Percentiles rank a stretch among this genome's conserved stretches.
phyloP scores from a whole-genome alignment of 148 eudicot species.

The Euryodendron excelsum region DNA sequence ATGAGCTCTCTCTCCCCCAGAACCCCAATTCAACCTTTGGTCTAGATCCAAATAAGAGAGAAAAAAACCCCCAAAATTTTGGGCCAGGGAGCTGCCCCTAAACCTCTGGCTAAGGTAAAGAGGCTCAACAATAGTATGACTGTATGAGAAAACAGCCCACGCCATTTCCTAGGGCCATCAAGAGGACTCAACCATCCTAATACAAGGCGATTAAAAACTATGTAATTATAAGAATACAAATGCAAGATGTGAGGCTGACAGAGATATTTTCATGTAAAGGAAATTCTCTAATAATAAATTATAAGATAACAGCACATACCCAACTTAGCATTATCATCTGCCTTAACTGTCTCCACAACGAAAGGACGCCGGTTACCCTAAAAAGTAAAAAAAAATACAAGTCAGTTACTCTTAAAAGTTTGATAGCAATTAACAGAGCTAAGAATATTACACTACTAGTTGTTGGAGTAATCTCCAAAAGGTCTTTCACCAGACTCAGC shows the following conservation, averaged over 20 bases:
- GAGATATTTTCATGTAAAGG: background rate
- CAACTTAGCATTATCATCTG: conserved; percentile 88
- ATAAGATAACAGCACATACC: conserved; percentile 45
- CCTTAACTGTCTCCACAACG: conserved; percentile 90
- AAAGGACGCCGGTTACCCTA: conserved; percentile 92
- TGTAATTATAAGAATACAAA: background rate
- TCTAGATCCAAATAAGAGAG: background rate
- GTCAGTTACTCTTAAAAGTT: background rate
- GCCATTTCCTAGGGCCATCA: background rate
- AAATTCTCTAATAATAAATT: background rate
- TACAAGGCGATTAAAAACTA: background rate
- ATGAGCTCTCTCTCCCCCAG: background rate
- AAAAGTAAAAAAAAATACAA: background rate
- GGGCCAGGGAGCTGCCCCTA: background rate
- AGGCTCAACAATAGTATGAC: background rate
- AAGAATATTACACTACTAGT: conserved; percentile 54
- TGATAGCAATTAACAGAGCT: background rate
- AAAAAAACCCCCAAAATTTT: background rate
- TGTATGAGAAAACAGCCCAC: background rate
- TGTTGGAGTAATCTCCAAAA: conserved; percentile 88
- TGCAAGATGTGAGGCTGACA: background rate
- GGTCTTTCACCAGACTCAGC: conserved; percentile 73
- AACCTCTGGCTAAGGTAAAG: background rate
- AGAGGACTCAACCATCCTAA: background rate
- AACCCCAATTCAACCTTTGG: background rate